A percentile compares a stretch with the other conserved stretches of the same genome.
These are phyloP conservation scores for Neonectria hederae DNA, from an alignment of 2,329 filamentous ascomycete species.

Conservation along the genomic window DNA sequence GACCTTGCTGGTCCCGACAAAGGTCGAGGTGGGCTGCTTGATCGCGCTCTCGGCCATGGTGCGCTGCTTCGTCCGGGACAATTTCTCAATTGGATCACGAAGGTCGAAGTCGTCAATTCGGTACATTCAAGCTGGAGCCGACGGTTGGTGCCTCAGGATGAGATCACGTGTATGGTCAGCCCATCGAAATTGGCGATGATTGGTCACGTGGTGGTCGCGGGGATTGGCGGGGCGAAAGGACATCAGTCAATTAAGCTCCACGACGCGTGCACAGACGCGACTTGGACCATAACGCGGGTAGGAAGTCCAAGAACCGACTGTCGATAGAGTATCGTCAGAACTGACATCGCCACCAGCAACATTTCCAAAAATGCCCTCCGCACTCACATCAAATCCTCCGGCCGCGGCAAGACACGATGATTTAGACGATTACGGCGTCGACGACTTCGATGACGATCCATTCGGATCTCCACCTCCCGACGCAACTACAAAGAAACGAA, in stretches of 20 bases:
- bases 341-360: not conserved
- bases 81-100: conserved; percentile 42
- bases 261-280: conserved; percentile 41
- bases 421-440: conserved; percentile 80
- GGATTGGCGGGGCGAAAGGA: conserved; percentile 8
- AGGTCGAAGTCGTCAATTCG: conserved; percentile 39
- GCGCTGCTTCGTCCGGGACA: conserved; percentile 42
- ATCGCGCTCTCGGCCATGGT: conserved; percentile 53
- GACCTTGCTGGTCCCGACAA: conserved; percentile 70
- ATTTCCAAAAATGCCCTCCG: conserved; percentile 37
- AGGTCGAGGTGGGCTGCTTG: conserved; percentile 49
- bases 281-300: not conserved
- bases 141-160: conserved; percentile 44
- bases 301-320: not conserved
- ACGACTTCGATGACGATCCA: conserved; percentile 58
- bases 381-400: conserved; percentile 29
- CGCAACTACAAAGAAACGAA: conserved; percentile 57
- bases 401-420: conserved; percentile 59
- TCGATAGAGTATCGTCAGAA: not conserved
- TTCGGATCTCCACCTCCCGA: conserved; percentile 59
- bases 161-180: conserved; percentile 45
- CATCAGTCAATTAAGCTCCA: conserved; percentile 37
- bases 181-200: conserved; percentile 23
- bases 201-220: conserved; percentile 24
- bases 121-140: conserved; percentile 39